These are phyloP conservation scores for Lumnitzera racemosa DNA, from an alignment of 345 rosid genomes.

Conservation along the genomic window DNA sequence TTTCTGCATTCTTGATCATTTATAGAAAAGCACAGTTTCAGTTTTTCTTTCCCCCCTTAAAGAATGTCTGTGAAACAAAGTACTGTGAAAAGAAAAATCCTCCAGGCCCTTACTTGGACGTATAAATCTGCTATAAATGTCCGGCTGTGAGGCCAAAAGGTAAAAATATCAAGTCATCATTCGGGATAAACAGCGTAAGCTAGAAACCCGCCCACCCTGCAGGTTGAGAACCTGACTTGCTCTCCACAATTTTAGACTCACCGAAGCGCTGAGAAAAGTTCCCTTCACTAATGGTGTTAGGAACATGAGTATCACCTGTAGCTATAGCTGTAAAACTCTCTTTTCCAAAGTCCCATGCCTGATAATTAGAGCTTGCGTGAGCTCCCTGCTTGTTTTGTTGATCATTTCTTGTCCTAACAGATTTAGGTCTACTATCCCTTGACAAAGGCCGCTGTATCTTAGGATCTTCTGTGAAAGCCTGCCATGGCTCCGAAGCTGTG, in stretches of 20 bases:
- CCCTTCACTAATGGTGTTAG: slow-evolving; percentile 35
- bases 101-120: too few species aligned
- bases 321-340: slow-evolving; percentile 65
- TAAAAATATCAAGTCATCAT: too few species aligned
- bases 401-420: slow-evolving; percentile 45
- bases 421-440: slow-evolving; percentile 29
- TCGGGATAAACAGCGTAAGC: neutral
- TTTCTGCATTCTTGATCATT: too few species aligned
- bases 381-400: slow-evolving; percentile 39
- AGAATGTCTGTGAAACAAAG: too few species aligned
- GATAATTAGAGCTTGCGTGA: slow-evolving; percentile 36
- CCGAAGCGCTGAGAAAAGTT: slow-evolving; percentile 35
- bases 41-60: too few species aligned
- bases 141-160: too few species aligned
- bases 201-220: slow-evolving; percentile 99
- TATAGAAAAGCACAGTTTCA: too few species aligned
- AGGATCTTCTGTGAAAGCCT: slow-evolving; percentile 58
- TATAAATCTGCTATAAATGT: too few species aligned
- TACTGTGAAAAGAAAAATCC: too few species aligned
- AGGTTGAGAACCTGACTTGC: slow-evolving; percentile 58
- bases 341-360: slow-evolving; percentile 78
- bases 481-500: slow-evolving; percentile 59
- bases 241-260: slow-evolving; percentile 36
- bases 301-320: slow-evolving; percentile 20
- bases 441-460: slow-evolving; percentile 35